Percentiles rank a stretch among this genome's conserved stretches.
Evolutionary conservation across 208 protist species (phyloP).

Genomic region (Acanthamoeba triangularis): DNA sequence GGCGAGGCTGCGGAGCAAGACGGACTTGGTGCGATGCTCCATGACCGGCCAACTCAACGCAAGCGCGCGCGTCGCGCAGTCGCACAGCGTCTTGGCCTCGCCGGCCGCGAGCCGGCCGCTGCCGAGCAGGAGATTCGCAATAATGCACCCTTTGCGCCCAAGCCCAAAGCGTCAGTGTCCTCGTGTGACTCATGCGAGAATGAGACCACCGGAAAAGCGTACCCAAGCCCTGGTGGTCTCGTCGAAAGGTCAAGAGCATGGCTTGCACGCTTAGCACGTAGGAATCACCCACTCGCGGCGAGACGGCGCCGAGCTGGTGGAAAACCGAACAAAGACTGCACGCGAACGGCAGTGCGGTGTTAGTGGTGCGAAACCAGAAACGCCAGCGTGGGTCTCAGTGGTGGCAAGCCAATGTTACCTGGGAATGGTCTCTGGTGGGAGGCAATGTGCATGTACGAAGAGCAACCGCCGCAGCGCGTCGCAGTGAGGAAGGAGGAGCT

Average conservation of each 20-base stretch:
- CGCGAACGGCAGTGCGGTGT: no score
- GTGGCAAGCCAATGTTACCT: neutral
- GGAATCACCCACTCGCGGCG: neutral
- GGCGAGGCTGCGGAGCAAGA: conserved; percentile 7
- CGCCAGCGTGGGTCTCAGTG: neutral
- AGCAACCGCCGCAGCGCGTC: conserved; percentile 14
- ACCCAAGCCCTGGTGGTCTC: neutral
- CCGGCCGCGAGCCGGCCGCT: neutral
- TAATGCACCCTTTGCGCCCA: neutral
- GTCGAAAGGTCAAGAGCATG: neutral
- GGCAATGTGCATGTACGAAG: neutral
- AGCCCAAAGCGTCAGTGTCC: neutral
- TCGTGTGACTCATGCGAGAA: neutral
- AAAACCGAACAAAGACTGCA: neutral
- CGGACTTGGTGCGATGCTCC: neutral
- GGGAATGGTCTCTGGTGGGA: neutral
- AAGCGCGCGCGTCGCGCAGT: neutral
- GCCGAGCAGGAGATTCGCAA: neutral
- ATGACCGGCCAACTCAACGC: neutral
- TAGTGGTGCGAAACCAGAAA: neutral
- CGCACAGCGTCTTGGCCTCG: neutral
- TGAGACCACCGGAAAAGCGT: no score
- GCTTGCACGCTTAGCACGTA: neutral
- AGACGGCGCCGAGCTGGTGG: neutral
- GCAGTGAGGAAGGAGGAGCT: neutral